Percentiles rank a stretch among this genome's conserved stretches.
Evolutionary conservation across 345 rosid genomes (phyloP).

Genomic region (Kandelia obovata): DNA sequence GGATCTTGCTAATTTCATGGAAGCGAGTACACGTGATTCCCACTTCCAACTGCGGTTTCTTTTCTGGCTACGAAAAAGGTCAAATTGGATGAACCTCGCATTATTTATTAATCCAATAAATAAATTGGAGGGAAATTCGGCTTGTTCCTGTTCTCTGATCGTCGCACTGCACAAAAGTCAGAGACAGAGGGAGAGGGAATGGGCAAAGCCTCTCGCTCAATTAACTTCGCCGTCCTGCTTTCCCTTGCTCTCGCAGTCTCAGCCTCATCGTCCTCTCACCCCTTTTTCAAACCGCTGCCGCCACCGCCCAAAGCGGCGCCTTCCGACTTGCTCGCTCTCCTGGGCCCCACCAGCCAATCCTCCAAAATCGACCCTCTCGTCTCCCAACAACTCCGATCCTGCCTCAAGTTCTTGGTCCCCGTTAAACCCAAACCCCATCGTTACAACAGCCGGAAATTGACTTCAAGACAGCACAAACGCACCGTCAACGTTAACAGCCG

Average conservation of each 20-base stretch:
- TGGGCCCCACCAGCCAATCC: slow-evolving; percentile 47
- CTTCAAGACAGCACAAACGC: not conserved
- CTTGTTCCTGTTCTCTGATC: not conserved
- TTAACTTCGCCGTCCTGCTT: slow-evolving; percentile 47
- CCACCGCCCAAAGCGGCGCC: slow-evolving; percentile 56
- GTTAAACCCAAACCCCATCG: slow-evolving; percentile 20
- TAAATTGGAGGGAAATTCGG: slow-evolving; percentile 2
- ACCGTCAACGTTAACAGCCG: not conserved
- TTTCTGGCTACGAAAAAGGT: too few species aligned
- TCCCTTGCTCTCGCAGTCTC: slow-evolving; percentile 55
- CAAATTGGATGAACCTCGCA: too few species aligned
- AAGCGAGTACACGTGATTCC: too few species aligned
- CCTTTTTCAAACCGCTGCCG: slow-evolving; percentile 15
- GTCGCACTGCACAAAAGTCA: not conserved
- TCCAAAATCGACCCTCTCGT: slow-evolving; percentile 51
- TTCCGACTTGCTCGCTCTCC: slow-evolving; percentile 62
- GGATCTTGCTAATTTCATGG: too few species aligned
- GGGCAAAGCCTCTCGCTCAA: slow-evolving; percentile 24
- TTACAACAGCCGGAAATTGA: slow-evolving; percentile 19
- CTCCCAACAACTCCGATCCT: slow-evolving; percentile 52
- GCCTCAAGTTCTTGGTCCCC: slow-evolving; percentile 77
- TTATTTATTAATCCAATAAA: too few species aligned
- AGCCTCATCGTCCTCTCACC: slow-evolving; percentile 28
- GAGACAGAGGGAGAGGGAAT: slow-evolving; percentile 10
- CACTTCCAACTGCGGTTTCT: too few species aligned